These are phyloP conservation scores for Colletotrichum abscissum DNA, from an alignment of 2,329 filamentous ascomycete species.

Conservation along the genomic window DNA sequence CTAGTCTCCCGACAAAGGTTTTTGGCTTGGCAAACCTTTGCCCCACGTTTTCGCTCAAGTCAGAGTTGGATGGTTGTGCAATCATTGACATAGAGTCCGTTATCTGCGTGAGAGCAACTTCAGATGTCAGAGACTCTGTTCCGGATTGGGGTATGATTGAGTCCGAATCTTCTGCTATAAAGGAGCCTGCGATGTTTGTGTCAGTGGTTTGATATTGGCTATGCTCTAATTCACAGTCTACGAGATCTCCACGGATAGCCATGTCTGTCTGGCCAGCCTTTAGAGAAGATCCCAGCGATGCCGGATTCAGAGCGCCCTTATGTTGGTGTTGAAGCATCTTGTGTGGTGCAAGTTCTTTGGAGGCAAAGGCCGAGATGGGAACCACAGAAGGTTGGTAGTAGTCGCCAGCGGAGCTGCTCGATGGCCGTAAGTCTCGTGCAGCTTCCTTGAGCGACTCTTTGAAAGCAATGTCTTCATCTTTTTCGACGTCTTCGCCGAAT, in stretches of 20 bases:
- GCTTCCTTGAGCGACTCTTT: constrained; percentile 22
- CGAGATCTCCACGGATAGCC: not conserved
- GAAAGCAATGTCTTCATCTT: not conserved
- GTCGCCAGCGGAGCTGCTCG: not conserved
- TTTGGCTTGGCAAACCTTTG: constrained; percentile 31
- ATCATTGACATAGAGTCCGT: constrained; percentile 8
- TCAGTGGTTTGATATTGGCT: not conserved
- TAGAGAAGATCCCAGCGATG: not conserved
- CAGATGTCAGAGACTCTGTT: not conserved
- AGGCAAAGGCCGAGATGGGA: not conserved
- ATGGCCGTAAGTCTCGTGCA: constrained; percentile 14
- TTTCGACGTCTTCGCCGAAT: constrained; percentile 18
- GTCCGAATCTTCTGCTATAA: not conserved
- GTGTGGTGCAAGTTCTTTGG: not conserved
- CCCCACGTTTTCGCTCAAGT: not conserved
- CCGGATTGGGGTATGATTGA: not conserved
- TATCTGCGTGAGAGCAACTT: constrained; percentile 7
- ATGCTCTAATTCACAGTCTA: not conserved
- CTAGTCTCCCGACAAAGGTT: constrained; percentile 30
- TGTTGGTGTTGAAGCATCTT: not conserved
- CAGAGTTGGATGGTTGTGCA: constrained; percentile 18
- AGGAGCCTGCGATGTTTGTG: not conserved
- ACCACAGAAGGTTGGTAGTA: too few species aligned
- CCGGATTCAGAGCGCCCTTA: not conserved
- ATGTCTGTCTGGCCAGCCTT: not conserved